Evolutionary conservation across 768 basidiomycete genomes (phyloP).

Genomic region (Leccinum rimulosum): DNA sequence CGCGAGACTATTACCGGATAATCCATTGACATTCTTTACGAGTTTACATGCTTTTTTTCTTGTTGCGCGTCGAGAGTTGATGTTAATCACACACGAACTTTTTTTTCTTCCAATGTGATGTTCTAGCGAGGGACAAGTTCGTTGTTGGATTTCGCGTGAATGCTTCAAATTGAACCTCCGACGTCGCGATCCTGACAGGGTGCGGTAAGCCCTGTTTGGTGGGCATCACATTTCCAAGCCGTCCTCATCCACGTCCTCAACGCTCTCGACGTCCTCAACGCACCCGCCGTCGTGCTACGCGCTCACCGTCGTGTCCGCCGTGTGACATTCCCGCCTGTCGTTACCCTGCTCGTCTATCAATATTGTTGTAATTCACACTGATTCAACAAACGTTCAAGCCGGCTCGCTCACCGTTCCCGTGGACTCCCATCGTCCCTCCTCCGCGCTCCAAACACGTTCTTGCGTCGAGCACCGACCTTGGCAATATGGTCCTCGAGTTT

Average conservation of each 20-base stretch:
- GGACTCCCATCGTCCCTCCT: background rate
- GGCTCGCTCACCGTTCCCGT: conserved; percentile 6
- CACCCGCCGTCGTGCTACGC: conserved; percentile 11
- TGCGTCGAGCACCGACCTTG: background rate
- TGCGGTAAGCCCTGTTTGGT: conserved; percentile 7
- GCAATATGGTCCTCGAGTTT: conserved; percentile 30
- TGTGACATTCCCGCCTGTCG: conserved; percentile 6
- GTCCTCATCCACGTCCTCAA: conserved; percentile 6
- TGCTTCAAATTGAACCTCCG: conserved; percentile 29
- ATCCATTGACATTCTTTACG: conserved; percentile 37
- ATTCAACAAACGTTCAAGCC: conserved; percentile 11
- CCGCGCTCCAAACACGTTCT: background rate
- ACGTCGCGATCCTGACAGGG: conserved; percentile 13
- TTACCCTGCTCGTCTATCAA: conserved; percentile 2
- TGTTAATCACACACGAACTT: conserved; percentile 22
- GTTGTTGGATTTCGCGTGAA: conserved; percentile 7
- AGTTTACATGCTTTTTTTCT: conserved; percentile 30
- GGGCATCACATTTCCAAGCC: conserved; percentile 2
- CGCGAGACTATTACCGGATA: conserved; percentile 36
- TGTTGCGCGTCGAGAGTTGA: conserved; percentile 21
- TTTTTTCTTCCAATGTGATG: conserved; percentile 12
- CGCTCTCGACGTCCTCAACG: conserved; percentile 8
- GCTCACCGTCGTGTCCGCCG: conserved; percentile 3
- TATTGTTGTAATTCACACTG: conserved; percentile 17
- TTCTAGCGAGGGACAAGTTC: conserved; percentile 1